Evolutionary conservation across 2,329 filamentous ascomycete genomes (phyloP).

Genomic region (Truncatella angustata): DNA sequence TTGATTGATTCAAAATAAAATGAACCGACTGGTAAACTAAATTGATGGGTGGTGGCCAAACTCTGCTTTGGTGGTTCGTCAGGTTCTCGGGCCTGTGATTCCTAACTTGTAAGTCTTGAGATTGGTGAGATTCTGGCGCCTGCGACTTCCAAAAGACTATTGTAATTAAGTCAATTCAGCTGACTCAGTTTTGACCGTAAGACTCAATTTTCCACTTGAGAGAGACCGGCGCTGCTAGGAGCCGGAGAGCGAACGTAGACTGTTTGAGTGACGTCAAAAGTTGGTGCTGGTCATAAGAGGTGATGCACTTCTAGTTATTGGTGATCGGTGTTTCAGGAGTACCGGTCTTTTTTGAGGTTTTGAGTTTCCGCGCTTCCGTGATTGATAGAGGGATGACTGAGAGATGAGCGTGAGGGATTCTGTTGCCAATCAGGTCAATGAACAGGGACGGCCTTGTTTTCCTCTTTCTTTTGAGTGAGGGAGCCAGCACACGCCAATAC

Average conservation of each 20-base stretch:
- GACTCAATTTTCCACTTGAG: not conserved
- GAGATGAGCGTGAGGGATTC: not conserved
- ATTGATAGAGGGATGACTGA: not conserved
- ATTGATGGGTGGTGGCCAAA: not conserved
- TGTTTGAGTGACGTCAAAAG: not conserved
- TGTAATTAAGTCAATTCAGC: not conserved
- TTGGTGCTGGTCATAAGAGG: not conserved
- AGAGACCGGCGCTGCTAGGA: not conserved
- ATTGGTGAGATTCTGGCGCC: not conserved
- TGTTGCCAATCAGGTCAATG: not conserved
- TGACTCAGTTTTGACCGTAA: not conserved
- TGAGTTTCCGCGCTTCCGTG: not conserved
- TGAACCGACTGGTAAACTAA: no score
- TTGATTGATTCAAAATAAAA: not conserved
- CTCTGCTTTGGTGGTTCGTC: not conserved
- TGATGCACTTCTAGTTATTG: not conserved
- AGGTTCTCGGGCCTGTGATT: not conserved
- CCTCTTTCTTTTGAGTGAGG: not conserved
- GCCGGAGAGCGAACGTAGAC: not conserved
- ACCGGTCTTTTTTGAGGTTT: not conserved
- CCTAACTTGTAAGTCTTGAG: not conserved
- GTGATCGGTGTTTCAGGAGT: conserved; percentile 6
- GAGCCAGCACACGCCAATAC: not conserved
- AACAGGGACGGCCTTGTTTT: no score
- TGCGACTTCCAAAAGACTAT: no score